Percentiles rank a stretch among this genome's conserved stretches.
Conservation (phyloP, 2,329 filamentous ascomycete genomes). For the Bertia moriformis region DNA sequence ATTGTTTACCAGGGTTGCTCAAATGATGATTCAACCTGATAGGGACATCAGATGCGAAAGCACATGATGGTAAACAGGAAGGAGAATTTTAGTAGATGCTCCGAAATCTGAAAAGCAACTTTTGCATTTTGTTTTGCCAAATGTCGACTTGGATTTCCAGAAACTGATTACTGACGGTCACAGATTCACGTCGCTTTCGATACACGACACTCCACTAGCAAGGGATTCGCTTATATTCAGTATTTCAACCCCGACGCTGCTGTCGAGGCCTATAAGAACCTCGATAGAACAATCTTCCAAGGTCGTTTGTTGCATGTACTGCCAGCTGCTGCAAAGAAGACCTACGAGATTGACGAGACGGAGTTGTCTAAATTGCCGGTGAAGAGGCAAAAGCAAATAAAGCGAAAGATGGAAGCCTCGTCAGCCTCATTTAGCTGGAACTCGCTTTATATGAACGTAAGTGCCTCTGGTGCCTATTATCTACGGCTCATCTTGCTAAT, state of each 20-base stretch:
- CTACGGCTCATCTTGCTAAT: conserved; percentile 1
- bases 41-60: conserved; percentile 97
- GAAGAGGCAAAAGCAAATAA: conserved; percentile 86
- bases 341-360: conserved; percentile 72
- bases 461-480: too few species aligned
- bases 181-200: conserved; percentile 80
- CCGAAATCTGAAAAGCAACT: conserved; percentile 57
- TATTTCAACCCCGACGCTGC: conserved; percentile 62
- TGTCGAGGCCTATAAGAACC: conserved; percentile 60
- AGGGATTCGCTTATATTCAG: conserved; percentile 81
- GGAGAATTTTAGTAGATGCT: conserved; percentile 99
- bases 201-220: conserved; percentile 51
- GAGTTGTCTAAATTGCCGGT: conserved; percentile 79
- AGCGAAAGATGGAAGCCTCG: conserved; percentile 67
- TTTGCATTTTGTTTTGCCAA: conserved; percentile 11
- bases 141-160: conserved; percentile 11
- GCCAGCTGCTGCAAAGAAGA: conserved; percentile 68
- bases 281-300: conserved; percentile 80
- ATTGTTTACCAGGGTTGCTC: conserved; percentile 16
- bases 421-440: conserved; percentile 89
- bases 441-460: conserved; percentile 92
- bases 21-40: conserved; percentile 97
- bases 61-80: conserved; percentile 81
- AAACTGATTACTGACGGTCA: conserved; percentile 21
- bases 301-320: conserved; percentile 84